Evolutionary conservation across 257 asterid species (phyloP), one percentile per base, ranked within the genome.

Genomic region (Solanum tarapatanum): DNA sequence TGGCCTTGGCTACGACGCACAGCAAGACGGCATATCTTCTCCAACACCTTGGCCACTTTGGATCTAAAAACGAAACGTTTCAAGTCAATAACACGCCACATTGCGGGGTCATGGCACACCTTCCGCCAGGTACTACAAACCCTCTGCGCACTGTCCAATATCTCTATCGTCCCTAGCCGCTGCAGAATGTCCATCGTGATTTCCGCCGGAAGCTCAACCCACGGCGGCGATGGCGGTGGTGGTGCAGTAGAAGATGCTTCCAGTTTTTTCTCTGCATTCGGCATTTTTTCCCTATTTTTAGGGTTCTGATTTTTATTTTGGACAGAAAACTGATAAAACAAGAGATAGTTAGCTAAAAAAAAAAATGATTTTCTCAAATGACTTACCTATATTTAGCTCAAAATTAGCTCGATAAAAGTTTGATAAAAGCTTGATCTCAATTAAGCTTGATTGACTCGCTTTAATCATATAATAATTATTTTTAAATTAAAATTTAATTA

Each of bases 1-100:
- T 90, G 91, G 14, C 91, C 91, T 30, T 82, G 83, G 89, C 89
- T 90, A 26, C 90, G 88, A 62, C 86, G 86, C 33, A 85, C 87
- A 0, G 87, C 77, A 24, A 32, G 85, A 14, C 62, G 43, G 60
- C 90, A 87, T n/a, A 75, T 75, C 83, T 72, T 72, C 24, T 72
- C 79, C 43, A 72, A 32, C 24, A 72, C 5, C 24, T 23, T 11
- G 23, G 24, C 41, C 14, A 8, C 3, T 72, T 16, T 32, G 43
- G 43, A 72, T 14, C 43, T 32, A 17, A 17, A 32, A 72, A 72
- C 24, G 24, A 7, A 7, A 55, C 64, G 64, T 4, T n/a, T 72
- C 79, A 72, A 32, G 12, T 72, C 79, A 58, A 89, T 64, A 66
- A 80, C 86, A 17, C 86, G 64, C 91, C 91, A 89, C 85, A 84